These are phyloP conservation scores for Ensete ventricosum DNA, from an alignment of 176 grass and related monocot species.

Conservation along the genomic window DNA sequence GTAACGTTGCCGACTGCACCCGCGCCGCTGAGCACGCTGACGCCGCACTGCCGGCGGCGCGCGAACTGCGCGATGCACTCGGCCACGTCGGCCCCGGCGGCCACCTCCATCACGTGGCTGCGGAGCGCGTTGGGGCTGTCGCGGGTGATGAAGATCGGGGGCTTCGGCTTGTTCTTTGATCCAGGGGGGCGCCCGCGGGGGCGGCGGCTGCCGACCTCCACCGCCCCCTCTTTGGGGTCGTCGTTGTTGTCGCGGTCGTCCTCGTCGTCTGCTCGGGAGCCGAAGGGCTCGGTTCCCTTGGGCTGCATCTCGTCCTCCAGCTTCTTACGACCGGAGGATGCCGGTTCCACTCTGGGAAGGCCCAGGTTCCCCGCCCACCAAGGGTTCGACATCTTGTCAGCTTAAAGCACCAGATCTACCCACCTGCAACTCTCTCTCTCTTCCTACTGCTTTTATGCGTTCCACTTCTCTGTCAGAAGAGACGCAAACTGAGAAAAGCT, in stretches of 20 bases:
- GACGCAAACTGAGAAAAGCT: too few relatives aligned
- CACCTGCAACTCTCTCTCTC: not conserved
- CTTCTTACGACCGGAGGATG: not conserved
- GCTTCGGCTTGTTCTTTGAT: conserved; percentile 22
- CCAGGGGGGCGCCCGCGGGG: conserved; percentile 11
- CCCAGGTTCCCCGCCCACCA: conserved; percentile 4
- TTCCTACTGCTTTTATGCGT: not conserved
- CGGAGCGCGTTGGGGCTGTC: conserved; percentile 24
- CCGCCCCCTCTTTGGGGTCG: conserved; percentile 9
- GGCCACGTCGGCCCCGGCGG: conserved; percentile 6
- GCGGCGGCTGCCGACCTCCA: conserved; percentile 1
- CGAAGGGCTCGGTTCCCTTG: not conserved
- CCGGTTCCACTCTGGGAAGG: not conserved
- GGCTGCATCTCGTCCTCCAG: not conserved
- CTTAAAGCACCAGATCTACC: not conserved
- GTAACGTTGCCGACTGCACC: conserved; percentile 17
- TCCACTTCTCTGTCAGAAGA: too few relatives aligned
- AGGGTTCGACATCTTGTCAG: conserved; percentile 2
- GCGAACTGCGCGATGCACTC: conserved; percentile 18
- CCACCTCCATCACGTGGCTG: conserved; percentile 22
- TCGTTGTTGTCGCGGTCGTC: not conserved
- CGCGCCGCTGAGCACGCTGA: conserved; percentile 19
- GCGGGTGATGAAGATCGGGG: conserved; percentile 14
- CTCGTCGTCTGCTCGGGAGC: not conserved
- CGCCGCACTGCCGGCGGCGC: conserved; percentile 20